Percentiles rank a stretch among this genome's conserved stretches.
phyloP scores from a whole-genome alignment of 2,329 filamentous ascomycete genomes.

The Colletotrichum aenigma region DNA sequence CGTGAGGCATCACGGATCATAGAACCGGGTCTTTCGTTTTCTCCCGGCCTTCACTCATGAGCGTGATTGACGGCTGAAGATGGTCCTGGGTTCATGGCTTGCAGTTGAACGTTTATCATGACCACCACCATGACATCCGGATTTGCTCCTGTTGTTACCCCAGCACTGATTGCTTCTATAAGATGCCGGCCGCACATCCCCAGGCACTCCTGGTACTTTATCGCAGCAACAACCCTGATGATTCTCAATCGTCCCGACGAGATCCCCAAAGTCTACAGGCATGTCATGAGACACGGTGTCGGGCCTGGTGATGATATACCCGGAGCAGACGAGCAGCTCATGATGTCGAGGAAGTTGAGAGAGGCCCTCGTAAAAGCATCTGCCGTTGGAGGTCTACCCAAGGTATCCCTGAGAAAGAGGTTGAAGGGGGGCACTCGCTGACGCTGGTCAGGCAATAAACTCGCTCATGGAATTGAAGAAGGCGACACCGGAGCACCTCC shows the following conservation, averaged over 20 bases:
- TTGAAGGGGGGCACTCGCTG: background rate
- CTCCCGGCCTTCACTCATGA: background rate
- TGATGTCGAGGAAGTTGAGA: constrained; percentile 49
- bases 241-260: constrained; percentile 54
- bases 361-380: constrained; percentile 55
- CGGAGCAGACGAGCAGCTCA: constrained; percentile 40
- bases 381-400: constrained; percentile 53
- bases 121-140: constrained; percentile 6
- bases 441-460: constrained; percentile 45
- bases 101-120: background rate
- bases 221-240: constrained; percentile 49
- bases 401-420: constrained; percentile 35
- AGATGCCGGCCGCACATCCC: constrained; percentile 45
- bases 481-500: constrained; percentile 43
- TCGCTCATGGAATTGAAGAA: constrained; percentile 48
- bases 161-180: constrained; percentile 44
- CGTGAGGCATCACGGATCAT: background rate
- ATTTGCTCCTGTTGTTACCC: constrained; percentile 38
- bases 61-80: background rate
- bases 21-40: background rate
- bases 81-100: background rate
- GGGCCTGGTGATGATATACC: constrained; percentile 25
- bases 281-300: constrained; percentile 39
- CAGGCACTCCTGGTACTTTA: constrained; percentile 51
- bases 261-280: constrained; percentile 46